Conservation (phyloP, 495 filamentous ascomycete species). For the Daldinia decipiens region DNA sequence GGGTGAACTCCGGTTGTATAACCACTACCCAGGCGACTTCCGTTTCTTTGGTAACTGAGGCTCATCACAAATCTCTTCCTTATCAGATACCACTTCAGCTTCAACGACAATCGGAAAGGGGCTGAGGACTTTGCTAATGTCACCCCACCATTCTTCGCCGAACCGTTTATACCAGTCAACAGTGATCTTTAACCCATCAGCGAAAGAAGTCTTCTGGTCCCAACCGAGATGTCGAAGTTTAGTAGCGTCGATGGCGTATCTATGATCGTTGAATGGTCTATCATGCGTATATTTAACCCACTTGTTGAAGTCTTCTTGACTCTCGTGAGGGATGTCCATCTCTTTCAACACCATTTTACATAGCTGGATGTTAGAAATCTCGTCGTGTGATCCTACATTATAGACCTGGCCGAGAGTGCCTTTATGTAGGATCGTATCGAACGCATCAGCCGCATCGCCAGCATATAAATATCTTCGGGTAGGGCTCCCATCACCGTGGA, state of each 20-base stretch:
- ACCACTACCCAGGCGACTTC: slow-evolving; percentile 62
- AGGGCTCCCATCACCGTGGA: slow-evolving; percentile 76
- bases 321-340: slow-evolving; percentile 57
- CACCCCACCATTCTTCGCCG: slow-evolving; percentile 75
- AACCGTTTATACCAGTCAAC: slow-evolving; percentile 75
- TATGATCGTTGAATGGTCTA: slow-evolving; percentile 77
- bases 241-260: slow-evolving; percentile 73
- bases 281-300: slow-evolving; percentile 74
- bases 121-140: slow-evolving; percentile 71
- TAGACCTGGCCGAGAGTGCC: slow-evolving; percentile 74
- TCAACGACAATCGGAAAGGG: slow-evolving; percentile 67
- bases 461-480: slow-evolving; percentile 76
- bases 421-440: slow-evolving; percentile 79
- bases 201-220: slow-evolving; percentile 69
- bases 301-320: slow-evolving; percentile 56
- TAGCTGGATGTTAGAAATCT: slow-evolving; percentile 70
- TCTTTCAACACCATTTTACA: slow-evolving; percentile 66
- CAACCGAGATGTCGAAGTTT: slow-evolving; percentile 74
- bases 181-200: slow-evolving; percentile 69
- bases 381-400: slow-evolving; percentile 75
- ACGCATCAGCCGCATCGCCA: slow-evolving; percentile 77
- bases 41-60: slow-evolving; percentile 50
- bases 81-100: slow-evolving; percentile 59
- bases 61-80: slow-evolving; percentile 60
- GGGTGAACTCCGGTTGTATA: slow-evolving; percentile 35